Evolutionary conservation across 2,329 filamentous ascomycete genomes (phyloP).

Genomic region (Claviceps spartinae): DNA sequence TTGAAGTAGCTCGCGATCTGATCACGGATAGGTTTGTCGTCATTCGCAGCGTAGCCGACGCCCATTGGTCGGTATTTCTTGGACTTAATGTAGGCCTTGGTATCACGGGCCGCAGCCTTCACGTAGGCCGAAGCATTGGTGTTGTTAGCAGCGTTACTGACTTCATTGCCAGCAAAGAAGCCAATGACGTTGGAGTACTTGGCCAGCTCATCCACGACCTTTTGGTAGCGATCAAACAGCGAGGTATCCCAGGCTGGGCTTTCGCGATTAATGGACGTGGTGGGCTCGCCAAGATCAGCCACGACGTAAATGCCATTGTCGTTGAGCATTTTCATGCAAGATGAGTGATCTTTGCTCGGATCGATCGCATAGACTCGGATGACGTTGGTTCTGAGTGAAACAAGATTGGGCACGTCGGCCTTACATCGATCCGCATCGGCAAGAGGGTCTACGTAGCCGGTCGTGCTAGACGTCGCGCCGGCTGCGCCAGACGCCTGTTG

Average conservation of each 20-base stretch:
- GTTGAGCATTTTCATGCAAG: slow-evolving; percentile 73
- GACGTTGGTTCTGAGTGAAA: slow-evolving; percentile 71
- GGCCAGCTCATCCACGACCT: slow-evolving; percentile 67
- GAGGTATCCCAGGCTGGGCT: slow-evolving; percentile 64
- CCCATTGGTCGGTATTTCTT: slow-evolving; percentile 67
- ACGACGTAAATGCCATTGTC: slow-evolving; percentile 91
- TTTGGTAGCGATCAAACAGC: slow-evolving; percentile 69
- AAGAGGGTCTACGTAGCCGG: slow-evolving; percentile 69
- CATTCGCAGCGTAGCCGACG: slow-evolving; percentile 93
- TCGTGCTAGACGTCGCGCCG: slow-evolving; percentile 31
- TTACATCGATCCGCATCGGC: slow-evolving; percentile 57
- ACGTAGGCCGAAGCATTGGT: slow-evolving; percentile 85
- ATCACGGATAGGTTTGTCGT: slow-evolving; percentile 70
- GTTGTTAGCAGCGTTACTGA: slow-evolving; percentile 80
- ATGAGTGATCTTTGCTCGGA: slow-evolving; percentile 60
- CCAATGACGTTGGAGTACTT: slow-evolving; percentile 86
- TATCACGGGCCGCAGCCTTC: slow-evolving; percentile 94
- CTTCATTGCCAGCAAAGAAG: slow-evolving; percentile 98
- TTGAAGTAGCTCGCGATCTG: slow-evolving; percentile 89
- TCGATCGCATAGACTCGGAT: slow-evolving; percentile 94
- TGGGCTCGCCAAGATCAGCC: slow-evolving; percentile 75
- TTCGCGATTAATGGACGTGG: slow-evolving; percentile 72
- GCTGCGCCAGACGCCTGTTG: slow-evolving; percentile 62
- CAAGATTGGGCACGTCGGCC: slow-evolving; percentile 73
- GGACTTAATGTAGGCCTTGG: slow-evolving; percentile 80